phyloP scores from a whole-genome alignment of 2,329 filamentous ascomycete genomes.

The Pseudogymnoascus sp. region DNA sequence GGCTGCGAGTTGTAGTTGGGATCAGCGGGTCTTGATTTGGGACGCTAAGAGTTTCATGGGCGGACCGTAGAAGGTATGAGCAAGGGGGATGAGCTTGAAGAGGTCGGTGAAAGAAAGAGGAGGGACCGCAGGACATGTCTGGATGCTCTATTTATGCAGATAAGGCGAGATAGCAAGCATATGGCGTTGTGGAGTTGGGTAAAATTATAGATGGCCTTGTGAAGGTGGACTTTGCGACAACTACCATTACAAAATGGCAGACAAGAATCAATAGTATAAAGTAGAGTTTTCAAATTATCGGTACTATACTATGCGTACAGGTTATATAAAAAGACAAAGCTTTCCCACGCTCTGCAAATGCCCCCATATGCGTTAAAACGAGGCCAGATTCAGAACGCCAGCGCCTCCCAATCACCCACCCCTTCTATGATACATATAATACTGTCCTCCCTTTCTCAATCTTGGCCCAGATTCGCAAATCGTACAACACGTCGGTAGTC shows the following conservation, averaged over 20 bases:
- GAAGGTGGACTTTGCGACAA: neutral
- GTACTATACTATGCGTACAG: constrained; percentile 1
- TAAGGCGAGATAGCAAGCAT: neutral
- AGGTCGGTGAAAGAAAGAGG: neutral
- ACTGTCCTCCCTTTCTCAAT: neutral
- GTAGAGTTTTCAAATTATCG: constrained; percentile 6
- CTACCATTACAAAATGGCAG: neutral
- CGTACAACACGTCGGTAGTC: constrained; percentile 4
- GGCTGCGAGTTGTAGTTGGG: constrained; percentile 93
- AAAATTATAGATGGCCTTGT: neutral
- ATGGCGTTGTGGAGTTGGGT: constrained; percentile 1
- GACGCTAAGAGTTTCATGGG: constrained; percentile 65
- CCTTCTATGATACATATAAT: constrained; percentile 4
- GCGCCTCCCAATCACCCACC: neutral
- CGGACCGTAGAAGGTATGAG: neutral
- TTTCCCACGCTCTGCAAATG: constrained; percentile 3
- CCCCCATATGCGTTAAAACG: neutral
- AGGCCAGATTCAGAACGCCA: constrained; percentile 3
- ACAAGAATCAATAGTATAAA: neutral
- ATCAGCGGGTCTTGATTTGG: constrained; percentile 85
- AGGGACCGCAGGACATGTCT: too few species aligned
- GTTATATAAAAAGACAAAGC: constrained; percentile 3
- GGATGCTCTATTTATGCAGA: neutral
- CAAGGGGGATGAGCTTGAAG: neutral
- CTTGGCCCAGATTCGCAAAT: neutral